Evolutionary conservation across 1,284 basidiomycete genomes (phyloP).

Genomic region (Heliocybe sulcata): DNA sequence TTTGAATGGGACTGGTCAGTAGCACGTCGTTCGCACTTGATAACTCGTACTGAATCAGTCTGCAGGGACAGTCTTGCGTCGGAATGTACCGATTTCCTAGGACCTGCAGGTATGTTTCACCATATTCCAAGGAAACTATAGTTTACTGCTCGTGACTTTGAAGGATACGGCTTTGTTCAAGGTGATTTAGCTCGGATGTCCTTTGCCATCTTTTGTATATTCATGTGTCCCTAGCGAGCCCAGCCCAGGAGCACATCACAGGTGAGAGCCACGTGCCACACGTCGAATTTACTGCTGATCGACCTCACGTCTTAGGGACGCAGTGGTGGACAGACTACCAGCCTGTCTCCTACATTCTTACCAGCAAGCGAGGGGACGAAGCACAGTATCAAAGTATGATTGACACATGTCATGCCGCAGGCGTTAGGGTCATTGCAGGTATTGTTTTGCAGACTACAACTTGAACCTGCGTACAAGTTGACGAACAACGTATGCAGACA

Average conservation of each 20-base stretch:
- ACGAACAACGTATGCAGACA: constrained; percentile 10
- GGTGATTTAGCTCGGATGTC: constrained; percentile 23
- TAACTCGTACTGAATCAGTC: constrained; percentile 21
- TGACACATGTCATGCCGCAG: constrained; percentile 48
- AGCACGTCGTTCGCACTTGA: constrained; percentile 13
- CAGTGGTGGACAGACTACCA: constrained; percentile 72
- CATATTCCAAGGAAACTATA: constrained; percentile 3
- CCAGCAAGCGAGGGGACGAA: constrained; percentile 51
- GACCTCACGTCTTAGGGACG: constrained; percentile 31
- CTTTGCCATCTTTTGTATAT: constrained; percentile 8
- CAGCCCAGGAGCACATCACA: constrained; percentile 19
- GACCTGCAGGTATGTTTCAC: constrained; percentile 35
- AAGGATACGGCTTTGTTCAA: constrained; percentile 61
- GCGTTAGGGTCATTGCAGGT: constrained; percentile 56
- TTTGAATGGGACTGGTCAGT: constrained; percentile 47
- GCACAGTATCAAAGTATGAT: constrained; percentile 51
- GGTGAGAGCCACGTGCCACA: constrained; percentile 1
- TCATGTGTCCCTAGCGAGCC: constrained; percentile 12
- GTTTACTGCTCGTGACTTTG: neutral
- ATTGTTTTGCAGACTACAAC: constrained; percentile 10
- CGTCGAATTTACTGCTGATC: constrained; percentile 8
- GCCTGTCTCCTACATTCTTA: constrained; percentile 54
- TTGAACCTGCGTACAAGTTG: neutral
- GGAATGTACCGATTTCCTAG: constrained; percentile 60
- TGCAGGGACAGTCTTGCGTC: constrained; percentile 44